Base-by-base conservation (phyloP, 805 yeast species). In the baker's yeast (Saccharomyces cerevisiae) region DNA sequence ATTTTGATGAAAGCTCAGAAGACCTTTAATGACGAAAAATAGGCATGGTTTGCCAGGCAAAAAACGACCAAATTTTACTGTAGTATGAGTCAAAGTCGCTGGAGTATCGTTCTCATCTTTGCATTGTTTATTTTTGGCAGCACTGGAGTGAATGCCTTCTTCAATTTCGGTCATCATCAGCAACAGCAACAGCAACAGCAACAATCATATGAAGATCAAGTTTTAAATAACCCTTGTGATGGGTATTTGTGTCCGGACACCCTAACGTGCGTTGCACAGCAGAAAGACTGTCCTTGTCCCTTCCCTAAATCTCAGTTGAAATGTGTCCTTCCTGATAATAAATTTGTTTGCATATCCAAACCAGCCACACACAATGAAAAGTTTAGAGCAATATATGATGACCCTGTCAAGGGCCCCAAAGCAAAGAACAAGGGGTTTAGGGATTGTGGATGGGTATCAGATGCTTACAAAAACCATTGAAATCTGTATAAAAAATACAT, bases 221-320 rank as follows among this genome's bases (percentile, higher is more conserved):
- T 71, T 47, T 57, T 76, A 41, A 63, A 71, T 53, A 66, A 67
- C 56, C 71, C 74, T 2, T 94, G 99, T 65, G 69, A 71, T 9
- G 73, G 74, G 5, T 92, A 84, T 67, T 70, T 92, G 36, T 94
- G 99, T 66, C 89, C 89, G 3, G 96, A 84, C 60, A 89, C 97
- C 0, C 74, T 83, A 46, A 76, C 76, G 9, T 94, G 99, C 73
- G 99, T 89, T 0, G 76, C 77, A 1, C 62, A 70, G 1, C 81
- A 89, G 0, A 60, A 76, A 6, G 87, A 84, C 51, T 94, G 99
- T 68, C 96, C 97, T 1, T 94, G 99, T 68, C 89, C 89, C 2
- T 92, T 82, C 65, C 94, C 96, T 1, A 81, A 83, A 55, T 84
- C 95, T 0, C 96, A 92, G 67, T 64, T 87, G 57, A 86, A 88